These are phyloP conservation scores for Cladosporium sp. DNA, from an alignment of 2,329 filamentous ascomycete genomes.

Conservation along the genomic window DNA sequence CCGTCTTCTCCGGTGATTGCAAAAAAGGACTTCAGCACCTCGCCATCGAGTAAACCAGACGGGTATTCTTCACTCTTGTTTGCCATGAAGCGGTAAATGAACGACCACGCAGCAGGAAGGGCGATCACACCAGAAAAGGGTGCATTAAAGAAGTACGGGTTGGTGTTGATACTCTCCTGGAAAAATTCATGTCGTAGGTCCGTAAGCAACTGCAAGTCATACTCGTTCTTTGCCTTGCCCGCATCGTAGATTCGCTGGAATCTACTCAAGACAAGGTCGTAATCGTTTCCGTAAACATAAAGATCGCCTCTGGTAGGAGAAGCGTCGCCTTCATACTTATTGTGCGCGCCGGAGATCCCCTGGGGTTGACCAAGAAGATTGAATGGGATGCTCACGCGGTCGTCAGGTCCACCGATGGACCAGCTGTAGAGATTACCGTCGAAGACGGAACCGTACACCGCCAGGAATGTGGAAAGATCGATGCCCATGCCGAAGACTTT, in stretches of 20 bases:
- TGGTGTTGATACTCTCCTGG: conserved; percentile 29
- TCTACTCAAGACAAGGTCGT: conserved; percentile 27
- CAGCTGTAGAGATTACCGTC: conserved; percentile 31
- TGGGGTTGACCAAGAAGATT: conserved; percentile 29
- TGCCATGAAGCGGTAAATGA: conserved; percentile 34
- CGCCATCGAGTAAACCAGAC: conserved; percentile 25
- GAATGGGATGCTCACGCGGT: conserved; percentile 18
- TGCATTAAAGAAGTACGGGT: conserved; percentile 37
- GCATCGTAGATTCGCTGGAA: conserved; percentile 35
- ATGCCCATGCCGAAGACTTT: conserved; percentile 38
- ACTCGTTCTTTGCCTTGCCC: conserved; percentile 24
- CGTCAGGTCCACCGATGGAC: conserved; percentile 35
- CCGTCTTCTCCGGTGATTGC: conserved; percentile 28
- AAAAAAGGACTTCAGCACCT: conserved; percentile 29
- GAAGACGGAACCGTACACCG: conserved; percentile 36
- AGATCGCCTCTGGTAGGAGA: conserved; percentile 38
- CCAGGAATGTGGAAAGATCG: conserved; percentile 35
- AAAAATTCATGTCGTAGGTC: neutral
- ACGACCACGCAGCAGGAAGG: conserved; percentile 30
- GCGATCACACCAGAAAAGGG: conserved; percentile 31
- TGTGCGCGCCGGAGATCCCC: conserved; percentile 33
- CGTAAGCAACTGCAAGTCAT: conserved; percentile 22
- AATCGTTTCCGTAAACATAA: conserved; percentile 33
- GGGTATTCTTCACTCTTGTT: conserved; percentile 31
- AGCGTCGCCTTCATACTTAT: conserved; percentile 40